These are phyloP conservation scores for Rosellinia necatrix DNA, from an alignment of 2,329 filamentous ascomycete genomes.

Conservation along the genomic window DNA sequence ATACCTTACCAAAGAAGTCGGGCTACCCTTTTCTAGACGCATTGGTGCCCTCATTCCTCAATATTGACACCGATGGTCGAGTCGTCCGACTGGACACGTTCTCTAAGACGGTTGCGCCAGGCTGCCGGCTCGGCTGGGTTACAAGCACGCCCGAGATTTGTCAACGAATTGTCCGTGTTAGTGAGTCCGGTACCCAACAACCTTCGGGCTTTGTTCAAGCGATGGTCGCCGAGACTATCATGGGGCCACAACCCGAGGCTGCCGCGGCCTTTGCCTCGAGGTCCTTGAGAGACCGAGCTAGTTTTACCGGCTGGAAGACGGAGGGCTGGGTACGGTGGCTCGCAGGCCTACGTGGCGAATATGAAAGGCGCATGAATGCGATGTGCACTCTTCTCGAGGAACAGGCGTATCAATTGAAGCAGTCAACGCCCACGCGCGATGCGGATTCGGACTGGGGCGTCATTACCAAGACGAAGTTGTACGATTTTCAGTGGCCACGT, in stretches of 20 bases:
- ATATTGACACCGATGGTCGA: slow-evolving; percentile 80
- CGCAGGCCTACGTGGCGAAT: slow-evolving; percentile 78
- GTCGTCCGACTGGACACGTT: slow-evolving; percentile 92
- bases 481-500: slow-evolving; percentile 77
- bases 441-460: slow-evolving; percentile 71
- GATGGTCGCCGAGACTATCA: slow-evolving; percentile 76
- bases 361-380: slow-evolving; percentile 80
- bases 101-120: slow-evolving; percentile 89
- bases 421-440: slow-evolving; percentile 53
- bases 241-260: slow-evolving; percentile 66
- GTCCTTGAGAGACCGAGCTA: slow-evolving; percentile 52
- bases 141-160: slow-evolving; percentile 80
- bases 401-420: slow-evolving; percentile 67
- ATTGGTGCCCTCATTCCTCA: slow-evolving; percentile 80
- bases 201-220: slow-evolving; percentile 89
- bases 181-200: slow-evolving; percentile 78
- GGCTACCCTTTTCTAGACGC: slow-evolving; percentile 83
- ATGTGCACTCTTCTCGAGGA: slow-evolving; percentile 79
- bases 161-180: slow-evolving; percentile 74
- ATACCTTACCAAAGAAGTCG: slow-evolving; percentile 47
- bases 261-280: slow-evolving; percentile 50
- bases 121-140: slow-evolving; percentile 88
- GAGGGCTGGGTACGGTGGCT: slow-evolving; percentile 93
- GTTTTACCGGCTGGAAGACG: slow-evolving; percentile 70
- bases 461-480: slow-evolving; percentile 74